Conservation (phyloP, 1,139 yeast genomes). For the Arxiozyma bovina region DNA sequence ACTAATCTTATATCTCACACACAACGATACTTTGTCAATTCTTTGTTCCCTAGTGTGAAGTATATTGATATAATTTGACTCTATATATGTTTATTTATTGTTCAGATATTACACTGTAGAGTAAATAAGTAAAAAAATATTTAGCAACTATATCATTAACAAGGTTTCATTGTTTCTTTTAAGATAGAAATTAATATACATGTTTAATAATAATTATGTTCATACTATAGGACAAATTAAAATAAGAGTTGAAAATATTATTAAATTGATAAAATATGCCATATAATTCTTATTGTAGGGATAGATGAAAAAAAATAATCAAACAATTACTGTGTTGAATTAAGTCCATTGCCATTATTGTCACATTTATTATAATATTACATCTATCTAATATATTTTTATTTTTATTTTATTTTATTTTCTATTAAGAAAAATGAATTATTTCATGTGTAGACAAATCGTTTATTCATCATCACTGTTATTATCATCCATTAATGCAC, state of each 20-base stretch:
- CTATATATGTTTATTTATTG: no score
- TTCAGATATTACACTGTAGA: background rate
- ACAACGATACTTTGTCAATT: background rate
- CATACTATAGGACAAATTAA: no score
- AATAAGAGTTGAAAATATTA: background rate
- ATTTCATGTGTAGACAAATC: background rate
- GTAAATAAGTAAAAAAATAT: no score
- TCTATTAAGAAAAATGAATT: background rate
- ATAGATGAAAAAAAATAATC: background rate
- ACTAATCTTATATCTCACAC: no score
- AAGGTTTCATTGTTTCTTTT: no score
- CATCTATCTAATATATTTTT: background rate
- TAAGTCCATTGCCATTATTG: background rate
- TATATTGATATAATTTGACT: background rate
- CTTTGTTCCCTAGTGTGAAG: no score
- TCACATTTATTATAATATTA: background rate
- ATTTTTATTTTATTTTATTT: slow-evolving; percentile 1
- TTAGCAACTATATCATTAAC: background rate
- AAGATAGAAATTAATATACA: background rate
- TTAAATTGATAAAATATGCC: background rate
- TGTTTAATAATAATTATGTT: background rate
- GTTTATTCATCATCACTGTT: slow-evolving; percentile 23
- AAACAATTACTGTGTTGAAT: background rate
- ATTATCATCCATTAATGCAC: slow-evolving; percentile 28
- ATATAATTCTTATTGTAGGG: background rate